Base-by-base conservation (phyloP, 495 filamentous ascomycete species). In the Lophium mytilinum region DNA sequence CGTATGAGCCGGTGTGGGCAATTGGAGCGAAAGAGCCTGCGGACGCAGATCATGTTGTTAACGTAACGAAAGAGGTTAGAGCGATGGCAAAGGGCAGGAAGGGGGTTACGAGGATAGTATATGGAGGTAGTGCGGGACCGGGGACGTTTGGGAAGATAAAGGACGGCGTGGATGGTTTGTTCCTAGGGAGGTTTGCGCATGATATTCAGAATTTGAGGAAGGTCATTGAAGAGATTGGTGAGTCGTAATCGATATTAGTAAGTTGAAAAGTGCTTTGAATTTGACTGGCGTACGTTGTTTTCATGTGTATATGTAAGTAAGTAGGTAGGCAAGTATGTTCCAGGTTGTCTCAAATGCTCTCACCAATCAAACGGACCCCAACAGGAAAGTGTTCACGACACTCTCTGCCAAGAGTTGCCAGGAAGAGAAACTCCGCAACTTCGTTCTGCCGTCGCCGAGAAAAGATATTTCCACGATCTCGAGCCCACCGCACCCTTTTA, bases 1-100 rank as follows among this genome's bases (percentile, higher is more conserved):
- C 88, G 3, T 95, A 95, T 67, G 89, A 95, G 73, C 89, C 89
- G 10, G 87, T 92, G 0, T 94, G 89, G 89, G 89, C 88, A 0
- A 94, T 94, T 70, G 89, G 89, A 3, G 79, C 86, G 30, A 72
- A 73, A 0, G 75, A 82, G 61, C 88, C 89, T n/a, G 89, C 89
- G 3, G 73, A 74, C 9, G 77, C 80, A 30, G 82, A 85, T 55
- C 83, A 93, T 70, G 87, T 95, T 4, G 75, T 79, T 4, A 77
- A 73, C 36, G 88, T 91, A n/a, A 81, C 86, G 46, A 73, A 76
- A 60, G 76, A 77, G 7, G 73, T 94, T 41, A 75, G 83, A 37
- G 61, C 68, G 17, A 55, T 68, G 43, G 53, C 60, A 1, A 50
- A 8, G 68, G 73, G 50, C n/a, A 68, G 77, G 55, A 61, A 52